Percentiles rank a stretch among this genome's conserved stretches.
Conservation (phyloP, 768 basidiomycete genomes). For the Fistulinella prunicolor region DNA sequence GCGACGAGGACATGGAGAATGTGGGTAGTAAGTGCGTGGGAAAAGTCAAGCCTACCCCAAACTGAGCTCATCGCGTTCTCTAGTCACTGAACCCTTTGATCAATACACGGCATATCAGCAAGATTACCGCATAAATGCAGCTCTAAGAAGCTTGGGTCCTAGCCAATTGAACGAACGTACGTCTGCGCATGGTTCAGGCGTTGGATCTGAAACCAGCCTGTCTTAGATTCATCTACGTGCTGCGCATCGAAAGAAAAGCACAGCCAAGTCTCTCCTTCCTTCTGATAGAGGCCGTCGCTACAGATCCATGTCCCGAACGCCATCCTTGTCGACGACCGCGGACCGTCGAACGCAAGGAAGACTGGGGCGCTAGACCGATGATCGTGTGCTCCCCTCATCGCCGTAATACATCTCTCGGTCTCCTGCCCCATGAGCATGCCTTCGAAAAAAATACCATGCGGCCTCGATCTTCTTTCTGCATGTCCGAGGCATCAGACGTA, state of each 20-base stretch:
- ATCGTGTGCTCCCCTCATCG: background rate
- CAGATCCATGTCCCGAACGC: too few species aligned
- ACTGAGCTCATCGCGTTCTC: too few species aligned
- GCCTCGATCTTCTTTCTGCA: background rate
- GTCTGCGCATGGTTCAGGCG: too few species aligned
- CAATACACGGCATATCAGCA: too few species aligned
- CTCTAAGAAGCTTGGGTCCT: too few species aligned
- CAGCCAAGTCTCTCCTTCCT: background rate
- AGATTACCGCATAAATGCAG: too few species aligned
- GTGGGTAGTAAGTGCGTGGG: background rate
- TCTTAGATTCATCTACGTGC: too few species aligned
- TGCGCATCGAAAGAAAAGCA: too few species aligned
- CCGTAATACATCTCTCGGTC: background rate
- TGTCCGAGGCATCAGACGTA: too few species aligned
- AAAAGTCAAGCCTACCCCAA: background rate
- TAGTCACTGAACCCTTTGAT: too few species aligned
- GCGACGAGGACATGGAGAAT: slow-evolving; percentile 38
- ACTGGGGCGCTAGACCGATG: background rate
- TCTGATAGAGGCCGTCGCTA: background rate
- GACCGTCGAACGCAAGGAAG: background rate
- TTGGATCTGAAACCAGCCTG: too few species aligned
- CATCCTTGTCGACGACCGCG: background rate
- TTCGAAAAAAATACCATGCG: background rate
- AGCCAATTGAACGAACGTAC: too few species aligned
- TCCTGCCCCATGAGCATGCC: background rate